Evolutionary conservation across 805 yeast genomes (phyloP).

Genomic region (Wickerhamiella sergipiensis): DNA sequence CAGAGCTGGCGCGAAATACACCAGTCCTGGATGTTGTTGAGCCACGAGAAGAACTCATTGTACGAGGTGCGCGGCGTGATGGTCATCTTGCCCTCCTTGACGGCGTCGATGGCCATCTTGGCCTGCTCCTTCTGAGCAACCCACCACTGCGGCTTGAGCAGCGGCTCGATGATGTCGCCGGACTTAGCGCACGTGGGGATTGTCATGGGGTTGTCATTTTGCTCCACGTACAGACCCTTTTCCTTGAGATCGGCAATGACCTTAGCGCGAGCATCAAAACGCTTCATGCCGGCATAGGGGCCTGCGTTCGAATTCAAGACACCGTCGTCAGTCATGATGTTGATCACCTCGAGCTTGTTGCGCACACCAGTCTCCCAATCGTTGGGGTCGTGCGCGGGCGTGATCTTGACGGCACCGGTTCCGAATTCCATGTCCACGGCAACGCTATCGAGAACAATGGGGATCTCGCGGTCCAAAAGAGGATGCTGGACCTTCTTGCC

Average conservation of each 20-base stretch:
- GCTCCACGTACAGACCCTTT: slow-evolving; percentile 64
- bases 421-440: slow-evolving; percentile 99
- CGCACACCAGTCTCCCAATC: slow-evolving; percentile 96
- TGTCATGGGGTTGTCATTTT: slow-evolving; percentile 89
- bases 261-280: slow-evolving; percentile 82
- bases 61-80: slow-evolving; percentile 84
- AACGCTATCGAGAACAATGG: slow-evolving; percentile 78
- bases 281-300: slow-evolving; percentile 68
- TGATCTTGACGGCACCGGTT: slow-evolving; percentile 98
- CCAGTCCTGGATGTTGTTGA: slow-evolving; percentile 96
- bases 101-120: slow-evolving; percentile 70
- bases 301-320: slow-evolving; percentile 84
- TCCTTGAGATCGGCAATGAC: slow-evolving; percentile 72
- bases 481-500: slow-evolving; percentile 90
- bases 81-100: slow-evolving; percentile 62
- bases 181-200: slow-evolving; percentile 92
- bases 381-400: slow-evolving; percentile 96
- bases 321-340: slow-evolving; percentile 88
- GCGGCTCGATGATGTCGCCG: slow-evolving; percentile 93
- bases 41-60: slow-evolving; percentile 89
- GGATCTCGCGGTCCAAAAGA: slow-evolving; percentile 68
- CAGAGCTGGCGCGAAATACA: slow-evolving; percentile 89
- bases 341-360: slow-evolving; percentile 73
- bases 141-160: slow-evolving; percentile 99
- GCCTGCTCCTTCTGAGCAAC: slow-evolving; percentile 87